Evolutionary conservation across 768 basidiomycete genomes (phyloP), one percentile per base, ranked within the genome.

Genomic region (Saitozyma podzolica): DNA sequence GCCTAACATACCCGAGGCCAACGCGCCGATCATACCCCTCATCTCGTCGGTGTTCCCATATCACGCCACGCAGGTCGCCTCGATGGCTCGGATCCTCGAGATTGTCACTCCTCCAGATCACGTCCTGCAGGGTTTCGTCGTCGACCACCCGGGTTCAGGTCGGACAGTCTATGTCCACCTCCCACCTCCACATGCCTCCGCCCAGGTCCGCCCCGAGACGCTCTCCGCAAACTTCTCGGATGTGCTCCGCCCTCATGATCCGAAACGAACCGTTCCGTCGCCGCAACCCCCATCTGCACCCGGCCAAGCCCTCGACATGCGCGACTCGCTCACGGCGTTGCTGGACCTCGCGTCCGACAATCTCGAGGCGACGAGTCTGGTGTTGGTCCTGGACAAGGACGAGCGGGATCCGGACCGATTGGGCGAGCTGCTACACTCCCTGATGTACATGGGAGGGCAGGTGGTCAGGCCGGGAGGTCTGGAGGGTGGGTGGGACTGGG

Each of bases 371-470:
- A 65, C 51, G 50, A 56, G 61, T 19, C 58, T 79, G 37, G 60
- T 79, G 8, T 58, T 79, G n/a, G 70, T 75, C 1, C 66, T 79
- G 20, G 71, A 74, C 53, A 41, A 69, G 43, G 45, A 67, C 7
- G 76, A 77, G 39, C 58, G 70, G 39, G 71, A 70, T 6, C 68
- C 65, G 50, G 72, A 75, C 42, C 64, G 65, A 40, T 57, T 79
- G 50, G 59, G 67, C 6, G 74, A 73, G 45, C 53, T 76, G 37
- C 58, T 79, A 7, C 78, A 79, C 62, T 68, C 71, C 6, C 52
- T 79, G 55, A 75, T 77, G 63, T 79, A 77, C 57, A 73, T 72
- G 14, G 78, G 78, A 8, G 76, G 76, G 0, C 68, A 66, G 41
- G 71, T 79, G 11, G 47, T 77, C 37, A 64, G 65, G 49, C 68